These are phyloP conservation scores for Erucastrum elatum DNA, from an alignment of 345 rosid species.

Conservation along the genomic window DNA sequence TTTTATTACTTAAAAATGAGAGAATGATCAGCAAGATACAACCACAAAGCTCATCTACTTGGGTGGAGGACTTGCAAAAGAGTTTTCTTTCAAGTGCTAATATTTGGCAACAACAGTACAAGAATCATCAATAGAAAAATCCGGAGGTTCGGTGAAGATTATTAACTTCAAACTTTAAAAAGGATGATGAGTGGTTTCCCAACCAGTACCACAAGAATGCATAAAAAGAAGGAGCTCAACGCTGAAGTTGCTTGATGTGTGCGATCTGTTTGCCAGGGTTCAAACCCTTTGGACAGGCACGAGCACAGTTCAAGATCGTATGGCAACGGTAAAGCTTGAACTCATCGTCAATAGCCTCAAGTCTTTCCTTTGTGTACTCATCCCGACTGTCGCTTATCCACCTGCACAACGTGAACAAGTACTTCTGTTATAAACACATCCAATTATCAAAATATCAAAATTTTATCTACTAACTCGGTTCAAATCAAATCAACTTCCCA, in stretches of 20 bases:
- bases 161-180: slow-evolving; percentile 32
- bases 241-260: slow-evolving; percentile 78
- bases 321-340: slow-evolving; percentile 98
- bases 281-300: slow-evolving; percentile 98
- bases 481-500: too few relatives aligned
- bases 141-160: slow-evolving; percentile 20
- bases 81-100: not conserved
- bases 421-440: slow-evolving; percentile 6
- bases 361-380: slow-evolving; percentile 85
- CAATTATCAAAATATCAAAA: slow-evolving; percentile 5
- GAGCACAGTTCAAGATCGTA: slow-evolving; percentile 92
- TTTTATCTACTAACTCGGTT: not conserved
- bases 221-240: not conserved
- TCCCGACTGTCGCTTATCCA: slow-evolving; percentile 99
- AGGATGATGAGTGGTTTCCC: not conserved
- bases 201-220: not conserved
- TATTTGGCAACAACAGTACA: slow-evolving; percentile 28
- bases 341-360: slow-evolving; percentile 82
- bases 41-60: slow-evolving; percentile 35
- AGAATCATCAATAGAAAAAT: slow-evolving; percentile 16
- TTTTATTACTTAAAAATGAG: slow-evolving; percentile 27
- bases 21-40: slow-evolving; percentile 18
- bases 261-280: slow-evolving; percentile 91
- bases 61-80: slow-evolving; percentile 28
- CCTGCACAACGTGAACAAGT: slow-evolving; percentile 48